Conservation (phyloP, 2,329 filamentous ascomycete species). For the Aspergillus cejpii region DNA sequence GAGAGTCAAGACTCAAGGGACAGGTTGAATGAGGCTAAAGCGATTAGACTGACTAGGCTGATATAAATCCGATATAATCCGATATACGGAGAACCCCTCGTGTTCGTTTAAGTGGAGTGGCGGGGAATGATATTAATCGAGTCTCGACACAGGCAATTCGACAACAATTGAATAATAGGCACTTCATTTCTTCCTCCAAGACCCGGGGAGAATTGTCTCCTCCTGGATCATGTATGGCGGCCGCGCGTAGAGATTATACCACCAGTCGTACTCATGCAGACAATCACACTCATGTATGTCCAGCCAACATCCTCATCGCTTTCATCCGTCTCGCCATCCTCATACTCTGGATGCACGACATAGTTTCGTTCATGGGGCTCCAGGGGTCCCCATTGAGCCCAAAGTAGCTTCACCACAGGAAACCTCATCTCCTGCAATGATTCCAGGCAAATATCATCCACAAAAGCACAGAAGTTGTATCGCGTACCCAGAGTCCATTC, state of each 20-base stretch:
- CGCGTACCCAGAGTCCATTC: conserved; percentile 7
- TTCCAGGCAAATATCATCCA: conserved; percentile 17
- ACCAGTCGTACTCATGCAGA: not conserved
- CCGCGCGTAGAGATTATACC: not conserved
- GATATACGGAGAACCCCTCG: no score
- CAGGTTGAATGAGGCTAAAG: no score
- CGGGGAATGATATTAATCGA: no score
- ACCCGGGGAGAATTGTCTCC: not conserved
- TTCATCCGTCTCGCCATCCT: conserved; percentile 13
- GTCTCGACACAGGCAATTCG: no score
- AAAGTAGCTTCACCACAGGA: conserved; percentile 13
- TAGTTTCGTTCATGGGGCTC: conserved; percentile 9
- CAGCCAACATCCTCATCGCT: conserved; percentile 15
- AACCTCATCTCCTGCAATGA: conserved; percentile 10
- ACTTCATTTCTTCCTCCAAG: not conserved
- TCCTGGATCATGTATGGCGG: not conserved
- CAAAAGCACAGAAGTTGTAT: conserved; percentile 14
- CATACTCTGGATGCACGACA: conserved; percentile 12
- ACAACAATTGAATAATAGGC: no score
- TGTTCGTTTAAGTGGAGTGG: no score
- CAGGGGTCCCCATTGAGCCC: conserved; percentile 8
- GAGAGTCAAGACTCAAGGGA: no score
- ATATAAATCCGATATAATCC: no score
- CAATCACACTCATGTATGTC: conserved; percentile 9
- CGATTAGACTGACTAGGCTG: no score